phyloP scores from a whole-genome alignment of 2,329 filamentous ascomycete genomes.

The Sporothrix globosa region DNA sequence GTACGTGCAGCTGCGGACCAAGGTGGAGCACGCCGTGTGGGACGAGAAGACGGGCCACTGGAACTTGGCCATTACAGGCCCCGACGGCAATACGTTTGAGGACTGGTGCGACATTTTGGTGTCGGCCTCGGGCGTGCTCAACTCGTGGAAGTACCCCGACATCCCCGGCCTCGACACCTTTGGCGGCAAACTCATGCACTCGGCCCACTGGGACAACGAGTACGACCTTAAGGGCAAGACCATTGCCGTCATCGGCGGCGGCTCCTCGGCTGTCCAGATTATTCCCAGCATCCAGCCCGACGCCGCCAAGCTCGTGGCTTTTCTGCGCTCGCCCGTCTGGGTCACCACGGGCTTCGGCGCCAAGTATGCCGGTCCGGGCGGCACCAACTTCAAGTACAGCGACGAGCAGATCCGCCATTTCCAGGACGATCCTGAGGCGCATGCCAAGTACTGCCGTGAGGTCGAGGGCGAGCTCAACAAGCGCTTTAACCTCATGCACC shows the following conservation, averaged over 20 bases:
- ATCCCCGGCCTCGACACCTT: slow-evolving; percentile 44
- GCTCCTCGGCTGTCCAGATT: slow-evolving; percentile 42
- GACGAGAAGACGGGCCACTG: slow-evolving; percentile 48
- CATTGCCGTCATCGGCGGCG: slow-evolving; percentile 43
- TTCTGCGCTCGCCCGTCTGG: neutral
- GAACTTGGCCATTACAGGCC: slow-evolving; percentile 38
- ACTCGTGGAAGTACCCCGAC: slow-evolving; percentile 38
- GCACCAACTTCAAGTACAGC: slow-evolving; percentile 2
- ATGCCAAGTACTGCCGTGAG: neutral
- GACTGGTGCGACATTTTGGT: slow-evolving; percentile 36
- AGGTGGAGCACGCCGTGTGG: slow-evolving; percentile 44
- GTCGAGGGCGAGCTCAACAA: slow-evolving; percentile 15
- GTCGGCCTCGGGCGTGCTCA: slow-evolving; percentile 36
- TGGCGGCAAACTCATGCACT: slow-evolving; percentile 41
- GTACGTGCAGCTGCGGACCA: slow-evolving; percentile 47
- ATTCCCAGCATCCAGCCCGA: slow-evolving; percentile 37
- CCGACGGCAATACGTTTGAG: slow-evolving; percentile 24
- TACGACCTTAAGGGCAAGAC: slow-evolving; percentile 38
- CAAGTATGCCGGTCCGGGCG: neutral
- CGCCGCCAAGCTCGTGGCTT: slow-evolving; percentile 16
- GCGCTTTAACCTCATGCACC: slow-evolving; percentile 6
- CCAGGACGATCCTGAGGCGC: neutral
- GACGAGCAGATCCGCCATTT: neutral
- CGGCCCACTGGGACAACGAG: slow-evolving; percentile 39
- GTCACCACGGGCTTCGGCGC: slow-evolving; percentile 9